Conservation (phyloP, 2,329 filamentous ascomycete species). For the Teratosphaeria gauchensis region DNA sequence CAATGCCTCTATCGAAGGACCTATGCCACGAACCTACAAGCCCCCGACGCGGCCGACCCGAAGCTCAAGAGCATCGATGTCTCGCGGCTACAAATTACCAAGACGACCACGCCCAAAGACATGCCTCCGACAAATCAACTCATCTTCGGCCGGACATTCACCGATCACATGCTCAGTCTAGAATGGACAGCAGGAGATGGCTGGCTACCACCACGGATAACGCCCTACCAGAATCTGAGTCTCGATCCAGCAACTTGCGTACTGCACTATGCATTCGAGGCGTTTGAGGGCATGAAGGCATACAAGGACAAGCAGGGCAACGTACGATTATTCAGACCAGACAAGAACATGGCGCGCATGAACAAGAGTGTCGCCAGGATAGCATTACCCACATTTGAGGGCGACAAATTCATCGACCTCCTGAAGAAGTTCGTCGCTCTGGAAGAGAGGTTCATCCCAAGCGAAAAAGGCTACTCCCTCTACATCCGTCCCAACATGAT, state of each 20-base stretch:
- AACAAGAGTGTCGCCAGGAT: conserved; percentile 89
- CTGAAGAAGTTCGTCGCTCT: conserved; percentile 70
- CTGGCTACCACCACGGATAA: conserved; percentile 75
- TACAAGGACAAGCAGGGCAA: conserved; percentile 78
- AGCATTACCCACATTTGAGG: conserved; percentile 78
- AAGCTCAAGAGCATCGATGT: conserved; percentile 63
- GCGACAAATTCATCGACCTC: conserved; percentile 64
- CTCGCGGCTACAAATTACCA: conserved; percentile 63
- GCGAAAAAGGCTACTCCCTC: conserved; percentile 71
- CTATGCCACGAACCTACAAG: conserved; percentile 23
- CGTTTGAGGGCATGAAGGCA: conserved; percentile 98
- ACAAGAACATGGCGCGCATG: conserved; percentile 91
- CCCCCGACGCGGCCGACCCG: conserved; percentile 37
- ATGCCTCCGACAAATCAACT: conserved; percentile 69
- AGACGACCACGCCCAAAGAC: conserved; percentile 65
- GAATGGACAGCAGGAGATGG: conserved; percentile 83
- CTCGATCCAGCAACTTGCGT: conserved; percentile 94
- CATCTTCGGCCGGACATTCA: conserved; percentile 84
- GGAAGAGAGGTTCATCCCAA: conserved; percentile 84
- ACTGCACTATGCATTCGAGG: conserved; percentile 97
- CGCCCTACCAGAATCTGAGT: conserved; percentile 91
- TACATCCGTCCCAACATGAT: conserved; percentile 97
- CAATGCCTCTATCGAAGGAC: conserved; percentile 1
- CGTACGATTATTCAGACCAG: conserved; percentile 82
- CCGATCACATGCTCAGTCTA: conserved; percentile 93